Conservation (phyloP, 192 early-diverging fungal genomes). For the Coemansia sp. region DNA sequence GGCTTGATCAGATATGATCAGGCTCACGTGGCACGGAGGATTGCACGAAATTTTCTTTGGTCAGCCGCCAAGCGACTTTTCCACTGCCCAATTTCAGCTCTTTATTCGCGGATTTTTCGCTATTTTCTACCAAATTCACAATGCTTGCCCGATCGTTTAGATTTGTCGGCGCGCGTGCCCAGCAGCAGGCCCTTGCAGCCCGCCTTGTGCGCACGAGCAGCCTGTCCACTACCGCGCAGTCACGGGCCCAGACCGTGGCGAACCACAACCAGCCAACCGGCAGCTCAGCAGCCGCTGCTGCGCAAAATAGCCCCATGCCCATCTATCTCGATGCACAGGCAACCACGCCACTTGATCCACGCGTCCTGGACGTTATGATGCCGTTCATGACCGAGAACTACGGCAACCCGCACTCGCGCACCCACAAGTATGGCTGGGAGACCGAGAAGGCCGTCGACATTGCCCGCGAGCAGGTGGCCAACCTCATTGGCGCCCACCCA, state of each 20-base stretch:
- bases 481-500: conserved; percentile 84
- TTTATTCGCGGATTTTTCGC: not conserved
- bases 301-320: conserved; percentile 49
- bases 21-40: conserved; percentile 1
- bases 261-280: conserved; percentile 44
- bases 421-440: conserved; percentile 97
- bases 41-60: not conserved
- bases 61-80: not conserved
- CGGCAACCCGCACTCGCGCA: conserved; percentile 96
- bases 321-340: conserved; percentile 96
- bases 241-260: conserved; percentile 20
- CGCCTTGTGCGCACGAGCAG: conserved; percentile 4
- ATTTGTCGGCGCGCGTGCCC: conserved; percentile 11
- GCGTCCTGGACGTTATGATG: conserved; percentile 90
- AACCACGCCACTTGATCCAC: conserved; percentile 87
- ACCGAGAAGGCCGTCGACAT: conserved; percentile 83
- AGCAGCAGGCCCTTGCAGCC: not conserved
- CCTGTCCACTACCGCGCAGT: conserved; percentile 26
- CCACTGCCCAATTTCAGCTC: not conserved
- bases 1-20: not conserved
- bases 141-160: conserved; percentile 27
- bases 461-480: conserved; percentile 83
- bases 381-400: conserved; percentile 88
- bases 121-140: not conserved
- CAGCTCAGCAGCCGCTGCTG: not conserved